Evolutionary conservation across 1,284 basidiomycete genomes (phyloP).

Genomic region (Rhodotorula sp.): DNA sequence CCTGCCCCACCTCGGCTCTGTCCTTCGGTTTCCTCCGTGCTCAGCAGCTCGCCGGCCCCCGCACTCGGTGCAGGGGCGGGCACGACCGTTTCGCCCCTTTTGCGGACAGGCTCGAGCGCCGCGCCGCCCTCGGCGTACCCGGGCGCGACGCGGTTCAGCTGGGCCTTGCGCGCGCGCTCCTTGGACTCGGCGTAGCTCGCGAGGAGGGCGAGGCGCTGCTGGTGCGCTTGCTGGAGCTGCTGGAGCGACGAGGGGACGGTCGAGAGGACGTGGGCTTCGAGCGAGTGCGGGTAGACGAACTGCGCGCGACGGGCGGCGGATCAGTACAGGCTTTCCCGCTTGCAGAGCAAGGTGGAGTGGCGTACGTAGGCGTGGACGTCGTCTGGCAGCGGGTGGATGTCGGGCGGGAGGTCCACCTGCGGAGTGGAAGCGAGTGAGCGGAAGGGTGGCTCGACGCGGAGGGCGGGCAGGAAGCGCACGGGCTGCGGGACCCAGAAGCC

Average conservation of each 20-base stretch:
- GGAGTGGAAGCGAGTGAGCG: neutral
- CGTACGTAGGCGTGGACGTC: slow-evolving; percentile 82
- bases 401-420: slow-evolving; percentile 77
- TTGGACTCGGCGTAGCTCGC: slow-evolving; percentile 72
- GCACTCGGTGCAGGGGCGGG: slow-evolving; percentile 12
- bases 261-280: slow-evolving; percentile 75
- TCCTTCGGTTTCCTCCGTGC: neutral
- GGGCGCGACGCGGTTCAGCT: slow-evolving; percentile 43
- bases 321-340: neutral
- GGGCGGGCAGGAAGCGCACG: slow-evolving; percentile 55
- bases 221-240: slow-evolving; percentile 66
- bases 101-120: slow-evolving; percentile 21
- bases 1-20: neutral
- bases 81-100: neutral
- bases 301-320: slow-evolving; percentile 50
- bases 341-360: slow-evolving; percentile 19
- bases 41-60: neutral
- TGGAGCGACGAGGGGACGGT: slow-evolving; percentile 66
- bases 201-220: slow-evolving; percentile 62
- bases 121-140: slow-evolving; percentile 41
- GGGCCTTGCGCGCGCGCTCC: slow-evolving; percentile 61
- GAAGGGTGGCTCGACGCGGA: neutral
- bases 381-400: slow-evolving; percentile 88
- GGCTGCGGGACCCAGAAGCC: slow-evolving; percentile 79
- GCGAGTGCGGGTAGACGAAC: slow-evolving; percentile 91